Percentiles rank a stretch among this genome's conserved stretches.
Conservation (phyloP, 176 grass and related monocot genomes). For the Miscanthus lutarioriparius region DNA sequence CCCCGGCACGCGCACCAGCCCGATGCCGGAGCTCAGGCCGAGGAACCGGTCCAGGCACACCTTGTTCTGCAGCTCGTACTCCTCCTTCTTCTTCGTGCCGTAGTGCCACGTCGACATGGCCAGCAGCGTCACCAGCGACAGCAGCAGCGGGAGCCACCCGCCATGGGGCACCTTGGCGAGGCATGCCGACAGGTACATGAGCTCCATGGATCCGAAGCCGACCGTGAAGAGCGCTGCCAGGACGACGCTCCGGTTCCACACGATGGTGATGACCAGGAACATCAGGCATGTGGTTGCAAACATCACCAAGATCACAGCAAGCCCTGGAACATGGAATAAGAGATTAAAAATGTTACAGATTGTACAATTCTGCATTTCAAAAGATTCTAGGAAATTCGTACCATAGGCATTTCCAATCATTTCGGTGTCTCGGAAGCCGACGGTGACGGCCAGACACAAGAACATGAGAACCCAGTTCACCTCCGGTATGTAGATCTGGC, state of each 20-base stretch:
- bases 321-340: constrained; percentile 35
- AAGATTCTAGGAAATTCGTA: background rate
- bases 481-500: constrained; percentile 94
- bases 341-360: background rate
- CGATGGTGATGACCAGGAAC: constrained; percentile 78
- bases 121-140: constrained; percentile 54
- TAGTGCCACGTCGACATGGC: constrained; percentile 89
- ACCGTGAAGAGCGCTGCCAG: constrained; percentile 60
- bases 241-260: constrained; percentile 53
- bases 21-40: constrained; percentile 57
- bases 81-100: constrained; percentile 72
- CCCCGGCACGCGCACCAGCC: constrained; percentile 69
- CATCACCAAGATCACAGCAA: constrained; percentile 83
- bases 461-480: constrained; percentile 84
- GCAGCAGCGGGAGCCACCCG: constrained; percentile 76
- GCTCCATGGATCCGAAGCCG: constrained; percentile 72
- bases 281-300: constrained; percentile 86
- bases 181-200: constrained; percentile 69
- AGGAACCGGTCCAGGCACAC: constrained; percentile 67
- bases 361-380: background rate
- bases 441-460: constrained; percentile 62
- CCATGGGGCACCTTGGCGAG: constrained; percentile 68
- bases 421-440: constrained; percentile 71
- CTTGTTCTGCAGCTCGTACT: constrained; percentile 84
- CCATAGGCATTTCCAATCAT: constrained; percentile 94